phyloP scores from a whole-genome alignment of 331 rosid species.

The Rosa hybrid region DNA sequence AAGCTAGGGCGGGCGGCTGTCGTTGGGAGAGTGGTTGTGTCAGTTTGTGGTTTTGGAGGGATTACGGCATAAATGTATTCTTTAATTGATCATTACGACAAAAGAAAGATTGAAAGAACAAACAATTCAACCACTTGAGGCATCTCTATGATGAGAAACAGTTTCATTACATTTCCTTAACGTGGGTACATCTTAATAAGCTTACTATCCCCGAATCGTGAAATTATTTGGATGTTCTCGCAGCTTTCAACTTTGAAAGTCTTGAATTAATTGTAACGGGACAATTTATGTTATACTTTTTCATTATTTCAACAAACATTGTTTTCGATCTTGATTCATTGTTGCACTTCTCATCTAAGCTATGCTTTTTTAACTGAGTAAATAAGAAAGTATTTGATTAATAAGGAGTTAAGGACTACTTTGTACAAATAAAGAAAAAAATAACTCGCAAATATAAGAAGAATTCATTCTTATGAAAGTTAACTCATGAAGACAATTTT shows the following conservation, averaged over 20 bases:
- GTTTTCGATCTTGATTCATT: neutral
- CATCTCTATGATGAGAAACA: neutral
- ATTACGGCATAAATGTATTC: neutral
- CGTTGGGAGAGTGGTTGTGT: neutral
- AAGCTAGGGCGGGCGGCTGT: slow-evolving; percentile 11
- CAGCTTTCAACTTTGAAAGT: neutral
- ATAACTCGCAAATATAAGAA: neutral
- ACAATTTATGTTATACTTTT: neutral
- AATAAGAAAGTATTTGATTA: neutral
- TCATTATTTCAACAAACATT: neutral
- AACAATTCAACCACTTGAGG: neutral
- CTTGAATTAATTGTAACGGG: neutral
- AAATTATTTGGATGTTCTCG: neutral
- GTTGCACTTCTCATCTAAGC: neutral
- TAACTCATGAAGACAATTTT: neutral
- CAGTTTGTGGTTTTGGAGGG: slow-evolving; percentile 6
- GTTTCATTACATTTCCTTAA: neutral
- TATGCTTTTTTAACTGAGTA: neutral
- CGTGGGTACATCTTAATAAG: neutral
- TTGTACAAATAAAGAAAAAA: neutral
- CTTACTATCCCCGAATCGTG: neutral
- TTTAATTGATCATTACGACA: neutral
- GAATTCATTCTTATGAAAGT: neutral
- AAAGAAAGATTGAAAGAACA: slow-evolving; percentile 8
- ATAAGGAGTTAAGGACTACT: neutral